Evolutionary conservation across 2,329 filamentous ascomycete genomes (phyloP).

Genomic region (Onygenales sp.): DNA sequence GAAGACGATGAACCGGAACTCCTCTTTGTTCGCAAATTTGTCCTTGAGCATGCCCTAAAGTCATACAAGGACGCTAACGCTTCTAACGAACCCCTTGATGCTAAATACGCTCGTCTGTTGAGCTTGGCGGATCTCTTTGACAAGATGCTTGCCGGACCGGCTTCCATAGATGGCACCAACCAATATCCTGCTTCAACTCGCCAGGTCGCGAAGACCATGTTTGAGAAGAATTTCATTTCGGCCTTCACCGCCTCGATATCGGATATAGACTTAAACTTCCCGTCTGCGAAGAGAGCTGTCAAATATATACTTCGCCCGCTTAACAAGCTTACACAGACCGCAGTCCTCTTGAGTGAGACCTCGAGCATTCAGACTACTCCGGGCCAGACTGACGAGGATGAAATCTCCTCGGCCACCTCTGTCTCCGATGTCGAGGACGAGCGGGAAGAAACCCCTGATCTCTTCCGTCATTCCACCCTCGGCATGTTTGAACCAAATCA

Average conservation of each 20-base stretch:
- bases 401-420: constrained; percentile 78
- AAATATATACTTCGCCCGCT: constrained; percentile 93
- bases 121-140: constrained; percentile 86
- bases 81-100: constrained; percentile 70
- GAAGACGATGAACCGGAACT: constrained; percentile 44
- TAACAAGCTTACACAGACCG: constrained; percentile 76
- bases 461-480: constrained; percentile 91
- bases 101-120: constrained; percentile 79
- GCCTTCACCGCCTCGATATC: constrained; percentile 85
- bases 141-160: constrained; percentile 75
- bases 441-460: constrained; percentile 88
- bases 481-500: constrained; percentile 84
- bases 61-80: constrained; percentile 80
- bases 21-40: constrained; percentile 86
- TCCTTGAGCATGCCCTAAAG: constrained; percentile 83
- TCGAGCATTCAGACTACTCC: constrained; percentile 62
- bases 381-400: constrained; percentile 69
- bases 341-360: constrained; percentile 72
- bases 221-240: constrained; percentile 90
- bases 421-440: constrained; percentile 80
- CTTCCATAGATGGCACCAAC: constrained; percentile 48
- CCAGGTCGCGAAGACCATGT: constrained; percentile 90
- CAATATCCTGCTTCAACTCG: constrained; percentile 54
- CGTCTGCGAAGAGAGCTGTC: constrained; percentile 82
- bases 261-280: constrained; percentile 91